A percentile compares a stretch with the other conserved stretches of the same genome.
phyloP scores from a whole-genome alignment of 1,284 basidiomycete species.

The Microbotryum violaceum region DNA sequence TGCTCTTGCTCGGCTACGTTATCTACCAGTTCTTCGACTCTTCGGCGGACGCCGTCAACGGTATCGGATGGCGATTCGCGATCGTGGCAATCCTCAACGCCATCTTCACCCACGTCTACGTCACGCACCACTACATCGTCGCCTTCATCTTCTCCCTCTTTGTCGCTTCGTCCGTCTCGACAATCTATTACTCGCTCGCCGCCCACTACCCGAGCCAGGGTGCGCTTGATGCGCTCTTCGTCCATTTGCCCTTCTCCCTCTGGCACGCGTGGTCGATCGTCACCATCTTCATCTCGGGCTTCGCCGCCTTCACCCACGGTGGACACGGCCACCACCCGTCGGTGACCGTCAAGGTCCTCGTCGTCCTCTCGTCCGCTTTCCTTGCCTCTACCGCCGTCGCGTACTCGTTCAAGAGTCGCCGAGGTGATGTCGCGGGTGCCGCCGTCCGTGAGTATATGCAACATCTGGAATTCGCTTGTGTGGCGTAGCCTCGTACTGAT shows the following conservation, averaged over 20 bases:
- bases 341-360: slow-evolving; percentile 39
- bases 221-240: slow-evolving; percentile 36
- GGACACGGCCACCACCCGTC: slow-evolving; percentile 31
- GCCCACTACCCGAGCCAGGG: slow-evolving; percentile 36
- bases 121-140: slow-evolving; percentile 29
- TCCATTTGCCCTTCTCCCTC: slow-evolving; percentile 43
- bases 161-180: slow-evolving; percentile 40
- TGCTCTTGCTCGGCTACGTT: slow-evolving; percentile 41
- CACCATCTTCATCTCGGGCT: slow-evolving; percentile 41
- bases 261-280: slow-evolving; percentile 38
- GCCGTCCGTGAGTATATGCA: slow-evolving; percentile 19
- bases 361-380: slow-evolving; percentile 41
- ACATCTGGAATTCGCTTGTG: background rate
- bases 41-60: slow-evolving; percentile 29
- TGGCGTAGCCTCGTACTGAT: too few relatives aligned
- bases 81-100: slow-evolving; percentile 38
- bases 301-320: slow-evolving; percentile 40
- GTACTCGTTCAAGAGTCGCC: slow-evolving; percentile 38
- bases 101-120: slow-evolving; percentile 31
- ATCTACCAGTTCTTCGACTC: slow-evolving; percentile 36
- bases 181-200: slow-evolving; percentile 43
- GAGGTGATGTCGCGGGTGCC: slow-evolving; percentile 42
- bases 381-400: slow-evolving; percentile 42
- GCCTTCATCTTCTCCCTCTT: slow-evolving; percentile 44
- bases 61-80: slow-evolving; percentile 43